Evolutionary conservation across 352 stramenopile species (phyloP).

Genomic region (Globisporangium barbulae): DNA sequence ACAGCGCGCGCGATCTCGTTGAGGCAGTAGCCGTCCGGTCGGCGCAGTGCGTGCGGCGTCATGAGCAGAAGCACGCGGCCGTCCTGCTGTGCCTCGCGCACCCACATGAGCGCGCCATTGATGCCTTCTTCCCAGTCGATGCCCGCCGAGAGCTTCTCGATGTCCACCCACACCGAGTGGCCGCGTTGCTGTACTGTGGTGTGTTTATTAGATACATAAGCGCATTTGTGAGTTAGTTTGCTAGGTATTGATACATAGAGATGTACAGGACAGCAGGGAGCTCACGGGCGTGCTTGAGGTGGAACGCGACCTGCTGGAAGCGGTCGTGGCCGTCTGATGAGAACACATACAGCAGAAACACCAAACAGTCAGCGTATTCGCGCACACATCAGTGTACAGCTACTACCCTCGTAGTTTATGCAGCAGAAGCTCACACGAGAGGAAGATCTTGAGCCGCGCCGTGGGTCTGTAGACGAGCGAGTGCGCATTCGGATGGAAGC

Average conservation of each 20-base stretch:
- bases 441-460: constrained; percentile 63
- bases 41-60: constrained; percentile 69
- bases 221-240: not conserved
- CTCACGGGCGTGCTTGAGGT: constrained; percentile 61
- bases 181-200: constrained; percentile 68
- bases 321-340: constrained; percentile 64
- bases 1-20: constrained; percentile 73
- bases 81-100: constrained; percentile 66
- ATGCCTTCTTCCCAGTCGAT: constrained; percentile 81
- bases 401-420: no score
- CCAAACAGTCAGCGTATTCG: not conserved
- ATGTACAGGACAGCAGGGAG: not conserved
- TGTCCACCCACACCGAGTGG: constrained; percentile 70
- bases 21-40: constrained; percentile 73
- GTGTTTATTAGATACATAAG: constrained; percentile 12
- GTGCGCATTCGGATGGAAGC: constrained; percentile 3
- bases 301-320: constrained; percentile 69
- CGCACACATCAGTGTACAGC: not conserved
- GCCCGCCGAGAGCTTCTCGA: constrained; percentile 60
- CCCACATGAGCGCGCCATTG: constrained; percentile 52
- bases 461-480: constrained; percentile 41
- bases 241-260: not conserved
- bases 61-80: constrained; percentile 74
- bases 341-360: not conserved
- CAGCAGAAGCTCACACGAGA: constrained; percentile 65